Evolutionary conservation across 108 stramenopile species (phyloP), one percentile per base, ranked within the genome.

Genomic region (Nannochloropsis oceanica): DNA sequence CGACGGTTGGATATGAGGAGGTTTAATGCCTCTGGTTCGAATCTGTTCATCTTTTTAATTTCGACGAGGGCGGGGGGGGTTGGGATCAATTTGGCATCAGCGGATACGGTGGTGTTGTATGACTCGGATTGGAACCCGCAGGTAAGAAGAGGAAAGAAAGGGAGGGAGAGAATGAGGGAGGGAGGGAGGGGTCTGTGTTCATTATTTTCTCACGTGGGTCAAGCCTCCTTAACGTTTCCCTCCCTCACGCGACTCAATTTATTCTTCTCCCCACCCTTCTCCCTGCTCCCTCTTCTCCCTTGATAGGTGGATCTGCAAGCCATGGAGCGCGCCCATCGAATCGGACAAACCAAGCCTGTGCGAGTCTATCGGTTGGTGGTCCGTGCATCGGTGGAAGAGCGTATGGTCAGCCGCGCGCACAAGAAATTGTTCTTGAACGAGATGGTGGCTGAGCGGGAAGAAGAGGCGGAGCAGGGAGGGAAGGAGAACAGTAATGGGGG

Each of bases 121-220:
- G 98, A 99, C 91, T 86, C 94, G 27, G 95, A 97, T 89, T 98
- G 97, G 91, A 97, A 98, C 87, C 98, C 98, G 13, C 94, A 95
- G 90, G 89, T 89, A n/a, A 24, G 84, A 25, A 43, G 13, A n/a
- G 18, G 50, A 50, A 50, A 50, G 50, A 50, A 50, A 18, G 13
- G 13, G 50, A 50, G 25, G 80, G 12, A 80, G 12, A 12, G 25
- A 24, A 25, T 80, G 80, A 12, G 12, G 24, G 25, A 24, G 20
- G 13, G 25, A 80, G 0, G 20, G 80, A 25, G 80, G 24, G 25
- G 12, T 1, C 12, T 25, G 22, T 80, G 24, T 24, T 25, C 24
- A 14, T 1, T 24, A 25, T 80, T 25, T 80, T 18, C 14, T 50
- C 18, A 18, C 46, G 13, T 50, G 13, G 13, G 46, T 14, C 13